Base-by-base conservation (phyloP, 257 asterid genomes). In the Jacaranda copaia region DNA sequence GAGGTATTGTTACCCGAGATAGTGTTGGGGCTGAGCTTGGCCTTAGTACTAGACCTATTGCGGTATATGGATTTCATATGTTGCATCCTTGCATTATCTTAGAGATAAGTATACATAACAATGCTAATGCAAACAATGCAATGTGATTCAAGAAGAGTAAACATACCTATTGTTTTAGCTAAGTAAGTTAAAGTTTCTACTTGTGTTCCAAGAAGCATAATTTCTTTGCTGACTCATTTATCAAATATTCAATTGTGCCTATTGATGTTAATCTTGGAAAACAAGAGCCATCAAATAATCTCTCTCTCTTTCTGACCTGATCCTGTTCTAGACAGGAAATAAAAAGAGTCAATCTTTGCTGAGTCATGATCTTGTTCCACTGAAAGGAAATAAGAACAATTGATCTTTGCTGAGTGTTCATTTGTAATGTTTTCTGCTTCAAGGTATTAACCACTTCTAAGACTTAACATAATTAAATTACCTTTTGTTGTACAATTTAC, bases 91-190 rank as follows among this genome's bases (percentile, higher is more conserved):
- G 32, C 40, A 58, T 19, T 64, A 40, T 77, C 56, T 39, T 70
- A 43, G 63, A 46, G 58, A 43, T 42, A 58, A 70, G 42, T 49
- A 25, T 56, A 36, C 32, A 35, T 14, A 46, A 46, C 39, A 65
- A 52, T 58, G 40, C 20, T 51, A 55, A 59, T 62, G 52, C 55
- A 49, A 43, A 16, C 16, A 35, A 43, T 48, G 43, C 57, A 56
- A 40, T 81, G 40, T 67, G 51, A 68, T 55, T 36, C 71, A 70
- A 69, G 61, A 82, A 62, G 16, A 63, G 72, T 57, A 63, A 13
- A 16, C 15, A 6, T 10, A 9, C 53, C 25, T 60, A 63, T 59
- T 75, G 48, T 42, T 25, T 58, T 12, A 48, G 42, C 16, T 14
- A 19, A 75, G 8, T 53, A 15, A 53, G 73, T 51, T 70, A 20